Base-by-base conservation (phyloP, 495 filamentous ascomycete genomes). In the Annulohypoxylon stygium region DNA sequence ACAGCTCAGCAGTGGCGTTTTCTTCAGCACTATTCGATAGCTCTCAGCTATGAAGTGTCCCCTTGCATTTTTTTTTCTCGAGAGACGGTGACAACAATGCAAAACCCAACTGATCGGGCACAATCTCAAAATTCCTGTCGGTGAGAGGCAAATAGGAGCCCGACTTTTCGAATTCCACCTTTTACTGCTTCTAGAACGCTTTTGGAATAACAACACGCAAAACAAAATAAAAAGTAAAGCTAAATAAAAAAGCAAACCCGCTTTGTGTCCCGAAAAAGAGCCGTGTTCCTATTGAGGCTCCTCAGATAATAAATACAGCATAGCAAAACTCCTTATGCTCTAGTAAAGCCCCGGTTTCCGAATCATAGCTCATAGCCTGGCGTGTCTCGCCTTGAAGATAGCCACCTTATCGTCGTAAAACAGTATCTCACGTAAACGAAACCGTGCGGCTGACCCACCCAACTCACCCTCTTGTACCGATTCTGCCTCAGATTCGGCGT, bases 391-490 rank as follows among this genome's bases (percentile, higher is more conserved):
- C 81, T 89, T 92, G 82, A 96, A 95, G 69, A 97, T 90, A 4
- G 90, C 90, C 37, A 96, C 90, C 79, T 94, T 94, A 76, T 97
- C 93, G 70, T 97, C 94, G 74, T 94, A 95, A 80, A 94, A 97
- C 70, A 94, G 81, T 74, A 97, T 97, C 85, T 97, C 92, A 70
- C 93, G 86, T 70, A 97, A 78, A 62, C 90, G 83, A 20, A 97
- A 86, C 51, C 85, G 86, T 48, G 87, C 82, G 23, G 82, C 83
- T 62, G 84, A 86, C 63, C 70, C 67, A 61, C 76, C 79, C 54
- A 82, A 82, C 34, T 85, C 81, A 16, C 75, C 77, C 57, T 83
- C 80, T 43, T 81, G 79, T 16, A 81, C 83, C 9, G 83, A 84
- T 60, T 88, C 86, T n/a, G 89, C 85, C n/a, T 90, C 87, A 10